Evolutionary conservation across 331 rosid species (phyloP), one percentile per base, ranked within the genome.

Genomic region (Quercus lobata): DNA sequence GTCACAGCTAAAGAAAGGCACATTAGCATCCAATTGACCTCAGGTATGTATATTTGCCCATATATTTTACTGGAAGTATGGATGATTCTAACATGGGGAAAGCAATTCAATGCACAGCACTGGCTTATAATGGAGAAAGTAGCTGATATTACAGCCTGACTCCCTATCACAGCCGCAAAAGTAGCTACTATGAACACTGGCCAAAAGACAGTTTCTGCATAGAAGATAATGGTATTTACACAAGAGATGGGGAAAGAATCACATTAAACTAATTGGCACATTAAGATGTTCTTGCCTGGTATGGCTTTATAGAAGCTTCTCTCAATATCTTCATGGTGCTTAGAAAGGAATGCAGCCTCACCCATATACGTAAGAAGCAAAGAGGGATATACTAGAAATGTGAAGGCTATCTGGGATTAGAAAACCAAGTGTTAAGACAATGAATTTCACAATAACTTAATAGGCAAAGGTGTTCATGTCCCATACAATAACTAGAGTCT

Each of bases 321-420:
- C 60, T 88, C 85, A 75, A 92, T 81, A 73, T 88, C 94, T 60
- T 87, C 87, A 66, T 84, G 94, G 83, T 90, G 86, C 87, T 88
- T 90, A 29, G 97, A 90, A 79, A 92, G 94, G 83, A 83, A 92
- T 62, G 97, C 97, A 61, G 97, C 97, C 87, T 92, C 94, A 1
- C 97, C 97, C 94, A 92, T 92, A 72, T 87, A 92, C 7, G 93
- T 88, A 75, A 92, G 84, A 83, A 90, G 84, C 77, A 92, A 88
- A 80, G 90, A 87, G 34, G 97, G 94, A 78, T 92, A 92, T 19
- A 90, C 93, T 18, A 90, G 84, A 78, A 86, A 90, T 16, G 93
- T 90, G 87, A 92, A 90, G 83, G 97, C 94, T 61, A 92, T 73
- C 97, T 92, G 93, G 72, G 78, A 87, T 79, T 80, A 29, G 79